Evolutionary conservation across 106 monocot species (phyloP).

Genomic region (Xerophyta viscosa): DNA sequence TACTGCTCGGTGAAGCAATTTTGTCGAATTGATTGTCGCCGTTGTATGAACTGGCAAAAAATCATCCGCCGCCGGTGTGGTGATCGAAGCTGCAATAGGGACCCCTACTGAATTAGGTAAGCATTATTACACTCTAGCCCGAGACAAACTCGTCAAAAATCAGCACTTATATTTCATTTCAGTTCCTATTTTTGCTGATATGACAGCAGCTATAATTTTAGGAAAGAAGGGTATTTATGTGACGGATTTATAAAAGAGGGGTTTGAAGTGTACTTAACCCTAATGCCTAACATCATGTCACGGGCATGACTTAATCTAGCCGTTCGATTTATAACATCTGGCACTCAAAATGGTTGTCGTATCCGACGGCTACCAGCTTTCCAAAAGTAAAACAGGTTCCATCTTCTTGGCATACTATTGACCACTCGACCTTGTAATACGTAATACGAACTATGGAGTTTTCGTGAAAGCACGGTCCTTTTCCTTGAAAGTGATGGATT

Average conservation of each 20-base stretch:
- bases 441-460: background rate
- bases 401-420: background rate
- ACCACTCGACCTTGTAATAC: background rate
- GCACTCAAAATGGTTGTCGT: no score
- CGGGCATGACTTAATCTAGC: background rate
- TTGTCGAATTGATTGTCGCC: background rate
- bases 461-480: background rate
- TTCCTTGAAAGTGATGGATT: background rate
- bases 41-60: background rate
- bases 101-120: slow-evolving; percentile 1
- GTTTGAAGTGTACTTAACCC: no score
- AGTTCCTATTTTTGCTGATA: no score
- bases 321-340: background rate
- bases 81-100: background rate
- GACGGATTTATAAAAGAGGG: no score
- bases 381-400: background rate
- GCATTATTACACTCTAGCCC: no score
- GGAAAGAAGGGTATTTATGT: no score
- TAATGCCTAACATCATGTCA: background rate
- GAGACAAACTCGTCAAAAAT: no score
- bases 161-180: no score
- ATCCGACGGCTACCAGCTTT: no score
- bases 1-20: background rate
- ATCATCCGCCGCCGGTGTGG: background rate
- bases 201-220: no score